Evolutionary conservation across 225 moss, liverwort and hornwort genomes (phyloP).

Genomic region (Anthoceros angustus): DNA sequence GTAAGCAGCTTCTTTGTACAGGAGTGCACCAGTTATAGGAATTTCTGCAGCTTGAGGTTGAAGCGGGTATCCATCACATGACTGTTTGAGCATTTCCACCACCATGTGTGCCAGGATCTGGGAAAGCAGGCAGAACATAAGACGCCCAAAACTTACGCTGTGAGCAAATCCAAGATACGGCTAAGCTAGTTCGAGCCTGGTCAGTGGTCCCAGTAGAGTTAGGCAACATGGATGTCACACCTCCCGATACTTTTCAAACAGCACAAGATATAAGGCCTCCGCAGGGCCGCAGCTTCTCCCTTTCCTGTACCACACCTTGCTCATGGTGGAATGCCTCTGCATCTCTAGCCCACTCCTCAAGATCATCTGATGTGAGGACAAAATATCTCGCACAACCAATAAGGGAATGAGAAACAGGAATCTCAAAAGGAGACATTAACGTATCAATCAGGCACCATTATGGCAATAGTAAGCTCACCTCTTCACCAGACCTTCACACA

Average conservation of each 20-base stretch:
- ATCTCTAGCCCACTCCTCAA: constrained; percentile 95
- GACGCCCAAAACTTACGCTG: background rate
- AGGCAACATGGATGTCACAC: constrained; percentile 14
- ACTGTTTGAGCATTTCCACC: constrained; percentile 74
- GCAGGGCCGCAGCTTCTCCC: constrained; percentile 97
- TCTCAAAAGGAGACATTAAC: background rate
- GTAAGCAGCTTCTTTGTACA: constrained; percentile 86
- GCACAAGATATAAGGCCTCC: constrained; percentile 77
- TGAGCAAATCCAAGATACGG: background rate
- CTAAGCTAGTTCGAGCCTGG: background rate
- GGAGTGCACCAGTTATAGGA: constrained; percentile 63
- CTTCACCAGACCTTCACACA: constrained; percentile 65
- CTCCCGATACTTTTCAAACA: constrained; percentile 97
- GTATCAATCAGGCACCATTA: constrained; percentile 1
- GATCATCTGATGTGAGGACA: constrained; percentile 61
- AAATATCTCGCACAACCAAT: constrained; percentile 43
- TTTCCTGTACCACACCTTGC: constrained; percentile 89
- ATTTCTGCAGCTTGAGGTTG: constrained; percentile 53
- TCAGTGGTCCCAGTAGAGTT: background rate
- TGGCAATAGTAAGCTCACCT: constrained; percentile 27
- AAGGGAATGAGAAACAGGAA: background rate
- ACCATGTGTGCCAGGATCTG: constrained; percentile 91
- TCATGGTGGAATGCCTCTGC: constrained; percentile 96
- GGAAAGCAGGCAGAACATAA: constrained; percentile 6
- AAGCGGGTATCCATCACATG: constrained; percentile 67